Evolutionary conservation across 345 rosid genomes (phyloP), one percentile per base, ranked within the genome.

Genomic region (Citrus reticulata): DNA sequence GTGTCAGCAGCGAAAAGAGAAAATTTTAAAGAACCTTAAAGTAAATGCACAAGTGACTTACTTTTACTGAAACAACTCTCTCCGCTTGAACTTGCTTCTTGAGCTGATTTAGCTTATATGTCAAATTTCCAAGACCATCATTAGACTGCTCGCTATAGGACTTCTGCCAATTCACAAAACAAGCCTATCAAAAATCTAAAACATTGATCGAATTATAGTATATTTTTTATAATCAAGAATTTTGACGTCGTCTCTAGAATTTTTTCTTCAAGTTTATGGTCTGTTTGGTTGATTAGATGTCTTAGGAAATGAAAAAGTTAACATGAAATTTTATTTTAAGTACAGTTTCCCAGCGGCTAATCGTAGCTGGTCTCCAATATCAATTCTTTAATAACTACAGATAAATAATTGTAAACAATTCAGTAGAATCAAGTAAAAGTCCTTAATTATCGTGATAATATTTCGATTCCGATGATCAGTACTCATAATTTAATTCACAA

Each of bases 71-170:
- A 81, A 39, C 79, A 82, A 63, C 81, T 83, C 99, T 88, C 69
- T 94, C 94, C 25, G 85, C 89, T 79, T 95, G 97, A 85, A 93
- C 91, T 86, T 92, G 86, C 91, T 54, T 88, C 80, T 83, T 88
- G 74, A 95, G 97, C 85, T 89, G 92, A 88, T 77, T 86, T 83
- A 95, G 78, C 84, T 85, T 92, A 64, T 80, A 66, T n/a, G 85
- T 76, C 82, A 95, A 89, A 83, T 89, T 91, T 75, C 85, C 93
- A 59, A 84, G 65, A 54, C 82, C 85, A 42, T 77, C 90, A 75
- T 24, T 77, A 13, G 82, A 84, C 77, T 79, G 83, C 66, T 91
- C 97, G 75, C 88, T 95, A 74, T 78, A 74, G 66, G 82, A 87
- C 79, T 90, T 91, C 92, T 87, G 85, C 75, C 68, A 69, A 46